These are phyloP conservation scores for Magnolia sinica DNA, from an alignment of 164 flowering plant species.

Conservation along the genomic window DNA sequence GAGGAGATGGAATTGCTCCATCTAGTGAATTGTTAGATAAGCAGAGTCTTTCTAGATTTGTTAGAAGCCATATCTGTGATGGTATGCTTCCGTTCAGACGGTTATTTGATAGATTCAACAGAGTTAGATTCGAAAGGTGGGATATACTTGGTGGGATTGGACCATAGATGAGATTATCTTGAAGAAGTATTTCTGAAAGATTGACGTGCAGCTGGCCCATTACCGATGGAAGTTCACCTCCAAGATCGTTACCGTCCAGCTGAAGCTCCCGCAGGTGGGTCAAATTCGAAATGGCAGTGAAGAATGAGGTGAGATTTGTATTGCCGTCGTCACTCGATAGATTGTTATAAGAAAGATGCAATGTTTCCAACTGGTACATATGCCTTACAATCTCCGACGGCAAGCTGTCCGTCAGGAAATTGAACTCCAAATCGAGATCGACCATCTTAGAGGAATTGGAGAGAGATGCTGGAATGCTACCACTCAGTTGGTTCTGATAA, in stretches of 20 bases:
- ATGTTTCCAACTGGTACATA: constrained; percentile 13
- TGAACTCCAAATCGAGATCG: not conserved
- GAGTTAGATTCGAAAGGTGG: constrained; percentile 24
- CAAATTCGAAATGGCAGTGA: constrained; percentile 3
- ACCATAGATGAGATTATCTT: constrained; percentile 45
- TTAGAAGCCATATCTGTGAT: constrained; percentile 18
- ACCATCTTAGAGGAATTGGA: not conserved
- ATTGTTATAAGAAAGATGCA: not conserved
- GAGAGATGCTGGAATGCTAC: not conserved
- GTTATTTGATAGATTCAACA: constrained; percentile 50
- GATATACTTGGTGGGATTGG: constrained; percentile 37
- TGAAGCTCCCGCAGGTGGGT: not conserved
- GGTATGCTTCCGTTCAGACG: constrained; percentile 31
- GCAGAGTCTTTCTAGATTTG: constrained; percentile 25
- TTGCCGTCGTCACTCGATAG: constrained; percentile 7
- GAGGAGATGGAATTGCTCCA: constrained; percentile 20
- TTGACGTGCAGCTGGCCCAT: constrained; percentile 17
- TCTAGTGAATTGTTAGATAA: constrained; percentile 26
- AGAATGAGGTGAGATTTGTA: not conserved
- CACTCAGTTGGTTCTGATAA: not conserved
- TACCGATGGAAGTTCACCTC: constrained; percentile 7
- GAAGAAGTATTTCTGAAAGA: constrained; percentile 24
- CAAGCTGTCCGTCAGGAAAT: not conserved
- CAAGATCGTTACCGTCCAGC: not conserved
- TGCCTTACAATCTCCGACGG: not conserved